These are phyloP conservation scores for Peniophora sp. DNA, from an alignment of 1,284 basidiomycete genomes.

Conservation along the genomic window DNA sequence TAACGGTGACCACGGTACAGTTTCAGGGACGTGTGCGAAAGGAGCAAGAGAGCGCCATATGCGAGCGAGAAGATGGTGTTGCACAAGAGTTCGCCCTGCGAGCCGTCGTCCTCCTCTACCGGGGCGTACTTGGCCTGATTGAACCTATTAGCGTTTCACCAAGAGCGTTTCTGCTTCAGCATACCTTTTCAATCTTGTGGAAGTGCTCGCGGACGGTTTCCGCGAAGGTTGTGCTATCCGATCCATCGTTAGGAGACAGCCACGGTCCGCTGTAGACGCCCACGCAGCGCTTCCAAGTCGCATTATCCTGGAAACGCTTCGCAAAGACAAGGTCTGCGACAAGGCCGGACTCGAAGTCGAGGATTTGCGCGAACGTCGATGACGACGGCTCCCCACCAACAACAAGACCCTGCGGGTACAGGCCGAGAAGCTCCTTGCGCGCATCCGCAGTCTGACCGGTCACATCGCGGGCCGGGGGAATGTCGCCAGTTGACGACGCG, in stretches of 20 bases:
- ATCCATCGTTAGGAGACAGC: conserved; percentile 36
- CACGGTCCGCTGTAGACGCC: conserved; percentile 67
- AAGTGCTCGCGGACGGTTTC: conserved; percentile 69
- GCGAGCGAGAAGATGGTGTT: conserved; percentile 95
- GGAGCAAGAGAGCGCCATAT: conserved; percentile 90
- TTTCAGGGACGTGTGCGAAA: conserved; percentile 92
- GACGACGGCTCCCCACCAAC: conserved; percentile 31
- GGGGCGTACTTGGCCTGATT: conserved; percentile 47
- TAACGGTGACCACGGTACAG: conserved; percentile 90
- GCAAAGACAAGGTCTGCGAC: conserved; percentile 73
- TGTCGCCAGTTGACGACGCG: conserved; percentile 64
- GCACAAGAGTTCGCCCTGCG: conserved; percentile 84
- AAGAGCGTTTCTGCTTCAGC: background rate
- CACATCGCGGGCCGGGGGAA: conserved; percentile 60
- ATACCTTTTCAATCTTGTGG: conserved; percentile 65
- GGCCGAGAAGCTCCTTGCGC: conserved; percentile 48
- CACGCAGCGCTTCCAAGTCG: conserved; percentile 70
- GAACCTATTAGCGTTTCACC: background rate
- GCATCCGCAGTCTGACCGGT: conserved; percentile 51
- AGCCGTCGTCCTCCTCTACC: conserved; percentile 37
- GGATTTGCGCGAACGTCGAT: conserved; percentile 37
- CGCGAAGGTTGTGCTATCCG: conserved; percentile 40
- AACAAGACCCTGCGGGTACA: conserved; percentile 48
- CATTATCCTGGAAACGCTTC: conserved; percentile 56
- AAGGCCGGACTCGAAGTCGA: conserved; percentile 70